Conservation (phyloP, 345 rosid genomes). For the Theobroma cacao region DNA sequence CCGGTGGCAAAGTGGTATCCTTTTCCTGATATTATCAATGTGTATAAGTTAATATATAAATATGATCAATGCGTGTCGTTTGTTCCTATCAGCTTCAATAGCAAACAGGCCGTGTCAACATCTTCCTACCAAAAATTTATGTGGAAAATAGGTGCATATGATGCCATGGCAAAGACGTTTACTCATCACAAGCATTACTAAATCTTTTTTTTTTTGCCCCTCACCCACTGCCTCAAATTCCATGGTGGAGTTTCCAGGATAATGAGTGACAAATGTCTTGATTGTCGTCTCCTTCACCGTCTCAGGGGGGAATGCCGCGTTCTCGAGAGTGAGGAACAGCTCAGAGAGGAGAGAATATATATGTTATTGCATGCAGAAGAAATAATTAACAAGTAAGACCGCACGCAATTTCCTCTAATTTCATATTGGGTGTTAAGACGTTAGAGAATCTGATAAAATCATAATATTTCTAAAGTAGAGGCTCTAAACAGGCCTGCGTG, state of each 20-base stretch:
- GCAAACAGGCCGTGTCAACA: not conserved
- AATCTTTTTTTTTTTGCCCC: too few species aligned
- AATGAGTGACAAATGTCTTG: too few species aligned
- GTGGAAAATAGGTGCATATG: not conserved
- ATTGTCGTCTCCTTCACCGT: slow-evolving; percentile 10
- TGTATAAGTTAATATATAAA: not conserved
- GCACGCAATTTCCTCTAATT: slow-evolving; percentile 6
- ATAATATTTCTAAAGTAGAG: not conserved
- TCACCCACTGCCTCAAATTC: too few species aligned
- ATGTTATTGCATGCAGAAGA: not conserved
- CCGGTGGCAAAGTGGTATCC: not conserved
- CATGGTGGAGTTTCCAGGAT: too few species aligned
- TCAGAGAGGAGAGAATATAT: not conserved
- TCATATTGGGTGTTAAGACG: not conserved
- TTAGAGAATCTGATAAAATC: not conserved
- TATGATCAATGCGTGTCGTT: not conserved
- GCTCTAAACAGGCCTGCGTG: not conserved
- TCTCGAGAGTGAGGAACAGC: not conserved
- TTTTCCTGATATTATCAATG: not conserved
- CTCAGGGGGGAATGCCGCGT: not conserved
- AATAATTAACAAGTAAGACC: not conserved
- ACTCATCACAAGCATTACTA: too few species aligned
- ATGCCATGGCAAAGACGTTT: not conserved
- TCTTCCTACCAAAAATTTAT: not conserved
- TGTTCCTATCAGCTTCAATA: not conserved